These are phyloP conservation scores for Aspergillus floridensis DNA, from an alignment of 2,329 filamentous ascomycete genomes.

Conservation along the genomic window DNA sequence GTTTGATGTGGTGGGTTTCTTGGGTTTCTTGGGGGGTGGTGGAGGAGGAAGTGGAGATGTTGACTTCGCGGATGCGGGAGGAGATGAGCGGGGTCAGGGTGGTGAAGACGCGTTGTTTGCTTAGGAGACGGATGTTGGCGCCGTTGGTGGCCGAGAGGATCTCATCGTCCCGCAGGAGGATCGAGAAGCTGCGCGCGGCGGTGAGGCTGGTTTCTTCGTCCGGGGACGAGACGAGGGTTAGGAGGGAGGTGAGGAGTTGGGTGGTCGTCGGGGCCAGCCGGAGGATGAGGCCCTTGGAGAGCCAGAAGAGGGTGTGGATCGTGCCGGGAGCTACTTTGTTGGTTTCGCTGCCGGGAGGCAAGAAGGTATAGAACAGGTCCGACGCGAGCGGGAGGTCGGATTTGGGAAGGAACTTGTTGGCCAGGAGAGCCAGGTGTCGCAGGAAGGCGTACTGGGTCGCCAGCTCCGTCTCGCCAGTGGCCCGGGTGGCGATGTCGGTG, in stretches of 20 bases:
- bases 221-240: slow-evolving; percentile 44
- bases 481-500: slow-evolving; percentile 35
- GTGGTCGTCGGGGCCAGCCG: slow-evolving; percentile 50
- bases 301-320: slow-evolving; percentile 59
- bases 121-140: slow-evolving; percentile 59
- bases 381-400: slow-evolving; percentile 32
- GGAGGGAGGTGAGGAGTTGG: slow-evolving; percentile 52
- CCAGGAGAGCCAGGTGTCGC: slow-evolving; percentile 42
- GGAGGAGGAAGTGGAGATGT: slow-evolving; percentile 27
- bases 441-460: slow-evolving; percentile 42
- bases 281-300: slow-evolving; percentile 60
- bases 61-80: slow-evolving; percentile 48
- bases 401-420: slow-evolving; percentile 43
- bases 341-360: slow-evolving; percentile 21
- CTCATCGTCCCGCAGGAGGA: slow-evolving; percentile 60
- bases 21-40: slow-evolving; percentile 25
- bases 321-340: slow-evolving; percentile 35
- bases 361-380: slow-evolving; percentile 32
- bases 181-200: slow-evolving; percentile 57
- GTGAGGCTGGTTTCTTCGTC: slow-evolving; percentile 49
- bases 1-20: slow-evolving; percentile 45
- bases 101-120: slow-evolving; percentile 63
- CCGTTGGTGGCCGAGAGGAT: slow-evolving; percentile 60
- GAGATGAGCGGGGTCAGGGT: slow-evolving; percentile 58
- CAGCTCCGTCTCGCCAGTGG: slow-evolving; percentile 30